Evolutionary conservation across 148 eudicot genomes (phyloP).

Genomic region (Chenopodium album): DNA sequence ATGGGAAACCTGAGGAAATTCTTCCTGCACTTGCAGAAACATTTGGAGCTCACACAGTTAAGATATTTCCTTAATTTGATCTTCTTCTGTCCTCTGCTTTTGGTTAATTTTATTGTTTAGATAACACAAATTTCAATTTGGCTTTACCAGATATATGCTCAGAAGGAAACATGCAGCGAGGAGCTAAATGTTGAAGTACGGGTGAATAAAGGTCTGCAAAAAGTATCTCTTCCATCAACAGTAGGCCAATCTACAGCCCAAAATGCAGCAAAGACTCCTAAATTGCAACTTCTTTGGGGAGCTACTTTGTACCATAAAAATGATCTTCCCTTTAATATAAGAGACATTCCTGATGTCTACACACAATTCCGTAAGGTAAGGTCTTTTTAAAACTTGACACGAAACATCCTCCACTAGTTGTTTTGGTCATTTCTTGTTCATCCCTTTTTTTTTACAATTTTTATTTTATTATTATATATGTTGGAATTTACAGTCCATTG

Average conservation of each 20-base stretch:
- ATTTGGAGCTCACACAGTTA: conserved; percentile 83
- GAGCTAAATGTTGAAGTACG: conserved; percentile 62
- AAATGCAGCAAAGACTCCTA: conserved; percentile 26
- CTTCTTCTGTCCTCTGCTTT: not conserved
- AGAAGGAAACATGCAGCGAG: conserved; percentile 95
- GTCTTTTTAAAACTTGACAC: not conserved
- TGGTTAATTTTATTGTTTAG: not conserved
- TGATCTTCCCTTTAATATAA: conserved; percentile 69
- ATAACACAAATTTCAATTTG: conserved; percentile 10
- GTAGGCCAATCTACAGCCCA: conserved; percentile 19
- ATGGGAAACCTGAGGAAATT: conserved; percentile 83
- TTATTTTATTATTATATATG: conserved; percentile 8
- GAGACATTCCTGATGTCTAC: conserved; percentile 66
- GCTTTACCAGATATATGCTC: conserved; percentile 69
- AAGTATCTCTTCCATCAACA: conserved; percentile 26
- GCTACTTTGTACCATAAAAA: conserved; percentile 76
- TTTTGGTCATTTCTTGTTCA: not conserved
- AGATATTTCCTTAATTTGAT: conserved; percentile 15
- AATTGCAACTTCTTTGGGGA: conserved; percentile 80
- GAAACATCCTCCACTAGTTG: not conserved
- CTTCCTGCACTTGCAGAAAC: conserved; percentile 62
- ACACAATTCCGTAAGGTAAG: conserved; percentile 87
- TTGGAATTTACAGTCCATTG: conserved; percentile 55
- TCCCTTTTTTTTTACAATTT: not conserved
- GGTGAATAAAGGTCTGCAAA: conserved; percentile 41